phyloP scores from a whole-genome alignment of 2,329 filamentous ascomycete genomes.

The Colletotrichum truncatum region DNA sequence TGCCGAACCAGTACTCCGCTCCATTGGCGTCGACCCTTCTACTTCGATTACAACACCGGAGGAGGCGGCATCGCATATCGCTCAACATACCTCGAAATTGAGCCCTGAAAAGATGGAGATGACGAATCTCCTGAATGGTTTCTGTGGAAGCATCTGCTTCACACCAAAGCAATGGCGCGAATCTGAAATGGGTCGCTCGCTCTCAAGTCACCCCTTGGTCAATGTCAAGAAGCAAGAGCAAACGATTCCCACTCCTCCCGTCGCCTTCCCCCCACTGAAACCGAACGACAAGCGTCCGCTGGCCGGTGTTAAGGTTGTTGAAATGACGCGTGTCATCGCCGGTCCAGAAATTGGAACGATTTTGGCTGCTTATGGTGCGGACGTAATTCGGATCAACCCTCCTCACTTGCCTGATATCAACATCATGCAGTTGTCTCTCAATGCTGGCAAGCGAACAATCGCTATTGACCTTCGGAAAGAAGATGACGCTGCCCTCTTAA shows the following conservation, averaged over 20 bases:
- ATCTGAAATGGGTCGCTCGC: slow-evolving; percentile 22
- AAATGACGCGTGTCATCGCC: slow-evolving; percentile 58
- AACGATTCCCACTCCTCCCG: slow-evolving; percentile 41
- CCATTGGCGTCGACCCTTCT: slow-evolving; percentile 51
- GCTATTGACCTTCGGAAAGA: slow-evolving; percentile 55
- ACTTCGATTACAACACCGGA: slow-evolving; percentile 4
- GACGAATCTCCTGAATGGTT: slow-evolving; percentile 18
- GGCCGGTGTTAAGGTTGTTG: slow-evolving; percentile 58
- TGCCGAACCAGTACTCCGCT: slow-evolving; percentile 49
- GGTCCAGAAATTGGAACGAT: slow-evolving; percentile 53
- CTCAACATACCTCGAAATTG: slow-evolving; percentile 1
- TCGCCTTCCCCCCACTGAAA: slow-evolving; percentile 41
- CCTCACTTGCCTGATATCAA: slow-evolving; percentile 52
- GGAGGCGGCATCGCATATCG: slow-evolving; percentile 14
- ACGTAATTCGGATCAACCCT: slow-evolving; percentile 55
- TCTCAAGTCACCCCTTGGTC: slow-evolving; percentile 39
- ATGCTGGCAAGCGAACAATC: slow-evolving; percentile 56
- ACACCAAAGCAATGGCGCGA: slow-evolving; percentile 21
- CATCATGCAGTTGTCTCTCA: slow-evolving; percentile 50
- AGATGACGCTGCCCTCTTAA: slow-evolving; percentile 48
- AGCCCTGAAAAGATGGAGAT: slow-evolving; percentile 25
- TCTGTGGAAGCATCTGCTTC: slow-evolving; percentile 24
- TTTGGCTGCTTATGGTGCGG: slow-evolving; percentile 54
- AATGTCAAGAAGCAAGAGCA: slow-evolving; percentile 47
- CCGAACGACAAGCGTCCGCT: slow-evolving; percentile 45